These are phyloP conservation scores for Spergularia bocconei DNA, from an alignment of 148 eudicot species.

Conservation along the genomic window DNA sequence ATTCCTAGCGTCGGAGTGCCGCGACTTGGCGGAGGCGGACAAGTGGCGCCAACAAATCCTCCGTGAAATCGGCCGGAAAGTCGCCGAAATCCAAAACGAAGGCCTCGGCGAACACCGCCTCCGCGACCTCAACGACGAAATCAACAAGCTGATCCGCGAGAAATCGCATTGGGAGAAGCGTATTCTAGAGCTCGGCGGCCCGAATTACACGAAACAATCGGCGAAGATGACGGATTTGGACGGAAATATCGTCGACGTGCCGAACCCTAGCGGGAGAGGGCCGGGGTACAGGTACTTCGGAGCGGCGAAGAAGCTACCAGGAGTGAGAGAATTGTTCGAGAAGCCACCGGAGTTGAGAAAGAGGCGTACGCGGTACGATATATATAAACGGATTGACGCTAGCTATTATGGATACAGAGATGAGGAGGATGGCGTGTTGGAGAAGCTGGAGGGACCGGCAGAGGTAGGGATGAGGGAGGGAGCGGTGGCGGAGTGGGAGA, in stretches of 20 bases:
- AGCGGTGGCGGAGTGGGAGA: slow-evolving; percentile 65
- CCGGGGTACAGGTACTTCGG: slow-evolving; percentile 94
- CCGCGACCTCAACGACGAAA: slow-evolving; percentile 84
- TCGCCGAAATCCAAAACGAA: slow-evolving; percentile 89
- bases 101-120: slow-evolving; percentile 84
- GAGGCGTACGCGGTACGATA: slow-evolving; percentile 85
- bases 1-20: slow-evolving; percentile 82
- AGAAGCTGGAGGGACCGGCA: slow-evolving; percentile 65
- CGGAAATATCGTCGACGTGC: slow-evolving; percentile 89
- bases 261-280: slow-evolving; percentile 88
- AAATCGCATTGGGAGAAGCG: slow-evolving; percentile 82
- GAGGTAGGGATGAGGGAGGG: slow-evolving; percentile 73
- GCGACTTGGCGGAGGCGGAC: slow-evolving; percentile 89
- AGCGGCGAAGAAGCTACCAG: slow-evolving; percentile 88
- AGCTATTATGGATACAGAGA: slow-evolving; percentile 90
- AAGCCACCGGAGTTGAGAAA: slow-evolving; percentile 90
- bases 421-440: slow-evolving; percentile 87
- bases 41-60: slow-evolving; percentile 88
- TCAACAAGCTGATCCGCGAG: slow-evolving; percentile 73
- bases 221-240: slow-evolving; percentile 96
- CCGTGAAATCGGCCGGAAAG: slow-evolving; percentile 82
- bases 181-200: slow-evolving; percentile 82
- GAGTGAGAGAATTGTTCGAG: slow-evolving; percentile 80
- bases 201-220: slow-evolving; percentile 55
- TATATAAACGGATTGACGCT: slow-evolving; percentile 81